These are phyloP conservation scores for Cubamyces lactineus DNA, from an alignment of 768 basidiomycete genomes.

Conservation along the genomic window DNA sequence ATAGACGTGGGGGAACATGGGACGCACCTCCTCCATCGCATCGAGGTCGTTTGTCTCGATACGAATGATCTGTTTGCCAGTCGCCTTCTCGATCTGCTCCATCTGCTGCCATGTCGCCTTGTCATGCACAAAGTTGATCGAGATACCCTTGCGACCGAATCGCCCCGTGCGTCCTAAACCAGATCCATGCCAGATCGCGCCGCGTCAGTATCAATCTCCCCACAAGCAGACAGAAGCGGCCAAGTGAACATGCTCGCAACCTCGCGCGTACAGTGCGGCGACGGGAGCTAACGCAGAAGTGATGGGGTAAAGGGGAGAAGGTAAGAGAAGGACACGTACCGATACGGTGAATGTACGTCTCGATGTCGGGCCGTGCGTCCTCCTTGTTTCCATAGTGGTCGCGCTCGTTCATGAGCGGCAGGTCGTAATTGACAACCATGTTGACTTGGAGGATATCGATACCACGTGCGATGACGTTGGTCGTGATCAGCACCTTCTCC, in stretches of 20 bases:
- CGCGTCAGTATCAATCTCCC: background rate
- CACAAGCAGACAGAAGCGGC: background rate
- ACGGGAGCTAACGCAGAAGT: too few species aligned
- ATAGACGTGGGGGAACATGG: background rate
- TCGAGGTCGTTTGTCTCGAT: conserved; percentile 92
- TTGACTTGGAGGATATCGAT: conserved; percentile 99
- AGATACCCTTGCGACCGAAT: conserved; percentile 96
- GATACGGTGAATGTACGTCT: conserved; percentile 98
- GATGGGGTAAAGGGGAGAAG: background rate
- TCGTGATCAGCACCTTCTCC: conserved; percentile 97
- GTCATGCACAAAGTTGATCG: conserved; percentile 97
- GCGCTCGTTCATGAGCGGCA: conserved; percentile 84
- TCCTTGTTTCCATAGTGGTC: conserved; percentile 42
- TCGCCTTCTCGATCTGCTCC: conserved; percentile 81
- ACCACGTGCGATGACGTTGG: conserved; percentile 97
- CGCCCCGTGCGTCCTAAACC: conserved; percentile 92
- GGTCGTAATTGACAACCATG: conserved; percentile 99
- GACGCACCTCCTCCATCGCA: conserved; percentile 85
- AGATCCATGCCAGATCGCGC: conserved; percentile 6
- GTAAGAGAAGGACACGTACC: conserved; percentile 52
- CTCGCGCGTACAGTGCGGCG: too few species aligned
- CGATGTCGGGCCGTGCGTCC: conserved; percentile 80
- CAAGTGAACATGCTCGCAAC: too few species aligned
- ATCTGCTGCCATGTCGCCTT: conserved; percentile 86
- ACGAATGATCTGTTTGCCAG: conserved; percentile 77